Base-by-base conservation (phyloP, 164 flowering plant genomes). In the Annona squamosa region DNA sequence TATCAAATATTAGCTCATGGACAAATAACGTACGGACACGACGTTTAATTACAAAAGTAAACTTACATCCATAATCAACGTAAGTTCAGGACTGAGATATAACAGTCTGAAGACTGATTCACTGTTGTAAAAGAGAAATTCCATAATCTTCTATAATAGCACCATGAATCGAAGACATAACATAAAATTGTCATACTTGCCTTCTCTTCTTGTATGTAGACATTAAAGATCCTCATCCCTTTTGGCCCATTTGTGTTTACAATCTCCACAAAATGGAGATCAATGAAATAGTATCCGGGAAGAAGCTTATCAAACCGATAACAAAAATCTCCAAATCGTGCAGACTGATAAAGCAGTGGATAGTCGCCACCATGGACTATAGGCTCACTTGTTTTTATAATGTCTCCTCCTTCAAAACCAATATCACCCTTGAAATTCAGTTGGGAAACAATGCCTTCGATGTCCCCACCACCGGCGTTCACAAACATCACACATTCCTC, bases 201-300 rank as follows among this genome's bases (percentile, higher is more conserved):
- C 94, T 90, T 92, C 70, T 89, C 91, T 72, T 86, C 94, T 79
- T 92, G 97, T 52, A 92, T 62, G 17, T 81, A 86, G 16, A 90
- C 97, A 75, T 92, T 74, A 70, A 92, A 90, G 17, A 87, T 86
- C 77, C 94, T 80, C 93, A 92, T 89, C 72, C 94, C 94, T 81
- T 82, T 89, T 16, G 98, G 98, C 26, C 98, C 98, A 77, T 80
- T 78, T 0, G 86, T 84, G 70, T 87, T 82, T 48, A 92, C 83
- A 16, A 92, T 89, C 83, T 92, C 98, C 13, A 78, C 86, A 73
- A 92, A 92, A 79, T 92, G 98, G 72, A 92, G 93, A 77, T 92
- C 96, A 4, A 91, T 81, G 52, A 84, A 76, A 75, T 91, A 92
- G 41, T 91, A 82, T 77, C 94, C 94, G 67, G 88, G 84, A 7